Evolutionary conservation across 768 basidiomycete species (phyloP), one percentile per base, ranked within the genome.

Genomic region (Boletus bicolor): DNA sequence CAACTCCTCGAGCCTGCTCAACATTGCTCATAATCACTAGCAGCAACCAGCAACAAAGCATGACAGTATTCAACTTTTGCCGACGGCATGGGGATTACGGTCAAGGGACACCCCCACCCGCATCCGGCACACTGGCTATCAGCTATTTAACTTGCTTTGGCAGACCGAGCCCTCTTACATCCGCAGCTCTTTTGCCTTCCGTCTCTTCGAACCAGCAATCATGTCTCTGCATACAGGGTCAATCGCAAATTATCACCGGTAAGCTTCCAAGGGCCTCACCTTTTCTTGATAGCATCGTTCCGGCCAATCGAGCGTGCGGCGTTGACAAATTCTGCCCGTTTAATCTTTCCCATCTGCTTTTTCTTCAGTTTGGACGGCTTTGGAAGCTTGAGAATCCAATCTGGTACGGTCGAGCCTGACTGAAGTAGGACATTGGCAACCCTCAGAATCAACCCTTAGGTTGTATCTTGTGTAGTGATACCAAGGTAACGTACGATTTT

Each of bases 381-480:
- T 21, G 89, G 89, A n/a, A 99, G 79, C 61, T 89, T 89, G n/a
- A 90, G 69, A 60, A 98, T 98, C 91, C 94, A 99, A 24, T 93
- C 91, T 1, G 95, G 92, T 0, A 97, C 94, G 2, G 80, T 73
- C 55, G 90, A 96, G 4, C 96, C 95, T 1, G 94, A 95, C 66
- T 94, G 88, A 21, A 91, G 77, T 56, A 98, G 82, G n/a, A 98
- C 91, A 68, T 98, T 98, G 49, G 95, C 96, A 68, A 98, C 91
- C 46, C 93, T 96, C 60, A 28, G 43, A 41, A 30, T 30, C 42
- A 37, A 37, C 32, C 42, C 37, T 65, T 48, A 58, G 52, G 44
- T 54, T 47, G 61, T 17, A 30, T 46, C 45, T 28, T 49, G 26
- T 46, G 30, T 51, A 47, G 35, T 38, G 43, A 21, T 35, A 30